Evolutionary conservation across 768 basidiomycete species (phyloP), one percentile per base, ranked within the genome.

Genomic region (Lanmaoa pseudosensibilis): DNA sequence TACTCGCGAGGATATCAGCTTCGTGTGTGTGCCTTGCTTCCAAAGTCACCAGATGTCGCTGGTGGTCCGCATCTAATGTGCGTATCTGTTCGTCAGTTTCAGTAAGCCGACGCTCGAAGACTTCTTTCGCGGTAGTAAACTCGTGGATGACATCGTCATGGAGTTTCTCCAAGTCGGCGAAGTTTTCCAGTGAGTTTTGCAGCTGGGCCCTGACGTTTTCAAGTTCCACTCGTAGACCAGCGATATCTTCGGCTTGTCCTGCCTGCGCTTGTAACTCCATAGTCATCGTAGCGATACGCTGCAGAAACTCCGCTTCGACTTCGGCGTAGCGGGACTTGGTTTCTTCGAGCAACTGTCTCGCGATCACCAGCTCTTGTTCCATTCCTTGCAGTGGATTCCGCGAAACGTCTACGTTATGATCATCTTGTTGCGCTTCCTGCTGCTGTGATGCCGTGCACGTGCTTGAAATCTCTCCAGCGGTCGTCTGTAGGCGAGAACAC

Each of bases 301-400:
- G 75, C 52, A 52, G 68, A 69, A 57, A 72, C 53, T 66, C 37
- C 23, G 69, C 66, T 25, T 79, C 59, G 7, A 65, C 63, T 43
- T 68, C 69, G 5, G 71, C 62, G 52, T 77, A 72, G 19, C 74
- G 62, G n/a, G 58, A 67, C 49, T 71, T 68, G n/a, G 68, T 64
- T 10, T 74, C 73, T 33, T 69, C 64, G 40, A 75, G 67, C 9
- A 67, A 65, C 15, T 66, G 67, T 55, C 69, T 73, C 12, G 77
- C 65, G 34, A 74, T 67, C 38, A 72, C 68, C 32, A 82, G 57
- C 19, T 76, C 68, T 44, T 64, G 66, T 39, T 67, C 67, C 32
- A 66, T 71, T 32, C 74, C 67, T 10, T 68, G 63, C n/a, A 82
- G 69, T 38, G 67, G 77, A 18, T 64, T 61, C 48, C 74, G 74